Base-by-base conservation (phyloP, 768 basidiomycete species). In the Podaxis sp. region DNA sequence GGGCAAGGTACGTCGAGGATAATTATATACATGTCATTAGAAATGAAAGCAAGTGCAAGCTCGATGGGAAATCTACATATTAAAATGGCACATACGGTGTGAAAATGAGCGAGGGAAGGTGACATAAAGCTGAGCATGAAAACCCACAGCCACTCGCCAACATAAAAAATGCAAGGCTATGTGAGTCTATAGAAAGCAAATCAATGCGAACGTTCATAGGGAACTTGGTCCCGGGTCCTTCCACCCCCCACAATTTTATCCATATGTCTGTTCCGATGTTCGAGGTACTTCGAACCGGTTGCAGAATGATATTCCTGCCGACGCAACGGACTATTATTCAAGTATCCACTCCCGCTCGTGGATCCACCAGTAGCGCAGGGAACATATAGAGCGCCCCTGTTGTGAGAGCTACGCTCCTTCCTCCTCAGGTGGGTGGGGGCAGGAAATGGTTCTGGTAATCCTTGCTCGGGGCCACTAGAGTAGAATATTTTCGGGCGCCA, bases 401-500 rank as follows among this genome's bases (percentile, higher is more conserved):
- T 93, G 66, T 84, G 82, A 9, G 86, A 87, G 68, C 90, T 91
- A n/a, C 91, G 83, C 73, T 93, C 91, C 71, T 93, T 93, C 69
- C 92, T 81, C 47, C 87, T 77, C 50, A 90, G 81, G 71, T 94
- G 91, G 9, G 91, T 94, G 33, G 92, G 89, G 41, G 87, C 78
- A 1, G 92, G 92, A 75, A 94, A 94, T 25, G 88, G 88, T 70
- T 95, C 89, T 0, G 86, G 85, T 24, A 88, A 77, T 6, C 94
- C 94, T 73, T 88, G 84, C 57, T 85, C 77, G 7, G 84, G 82
- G 2, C 94, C 94, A 46, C 80, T 82, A 29, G 92, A 90, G 70
- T 87, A 88, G 73, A 91, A 93, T 59, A 95, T 92, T 69, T 91
- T 89, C 3, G 93, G 93, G 24, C 90, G 84, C 89, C 91, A 94